A percentile compares a stretch with the other conserved stretches of the same genome.
These are phyloP conservation scores for Candida coleopterorum DNA, from an alignment of 805 yeast species.

Conservation along the genomic window DNA sequence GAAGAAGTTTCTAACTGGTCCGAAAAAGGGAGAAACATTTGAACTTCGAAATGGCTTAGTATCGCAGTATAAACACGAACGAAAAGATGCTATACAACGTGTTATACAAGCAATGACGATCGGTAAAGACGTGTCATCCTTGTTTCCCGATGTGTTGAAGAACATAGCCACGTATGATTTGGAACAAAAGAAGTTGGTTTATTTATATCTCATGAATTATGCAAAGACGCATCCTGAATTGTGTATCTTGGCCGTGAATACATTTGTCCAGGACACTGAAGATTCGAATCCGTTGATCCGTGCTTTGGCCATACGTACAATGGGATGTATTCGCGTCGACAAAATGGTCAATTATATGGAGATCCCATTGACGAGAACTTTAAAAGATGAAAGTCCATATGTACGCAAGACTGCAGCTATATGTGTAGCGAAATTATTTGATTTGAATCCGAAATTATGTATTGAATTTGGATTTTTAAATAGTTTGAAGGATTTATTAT, in stretches of 20 bases:
- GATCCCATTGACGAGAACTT: slow-evolving; percentile 77
- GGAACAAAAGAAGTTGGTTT: slow-evolving; percentile 94
- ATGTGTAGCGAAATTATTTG: slow-evolving; percentile 93
- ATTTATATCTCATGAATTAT: slow-evolving; percentile 91
- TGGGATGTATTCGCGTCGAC: slow-evolving; percentile 97
- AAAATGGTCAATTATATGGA: slow-evolving; percentile 94
- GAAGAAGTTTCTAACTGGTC: slow-evolving; percentile 39
- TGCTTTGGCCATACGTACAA: slow-evolving; percentile 94
- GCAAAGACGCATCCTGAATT: slow-evolving; percentile 96
- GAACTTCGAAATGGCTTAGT: slow-evolving; percentile 88
- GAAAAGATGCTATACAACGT: slow-evolving; percentile 94
- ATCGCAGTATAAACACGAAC: slow-evolving; percentile 89
- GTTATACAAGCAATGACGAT: slow-evolving; percentile 98
- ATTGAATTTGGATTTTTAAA: slow-evolving; percentile 82
- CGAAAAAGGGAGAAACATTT: slow-evolving; percentile 69
- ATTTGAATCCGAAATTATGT: slow-evolving; percentile 74
- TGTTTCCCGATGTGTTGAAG: slow-evolving; percentile 94
- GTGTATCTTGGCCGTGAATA: slow-evolving; percentile 92
- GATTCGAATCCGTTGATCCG: slow-evolving; percentile 95
- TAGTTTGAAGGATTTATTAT: slow-evolving; percentile 56
- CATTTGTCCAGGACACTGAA: slow-evolving; percentile 91
- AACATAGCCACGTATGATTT: slow-evolving; percentile 95
- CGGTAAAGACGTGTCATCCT: slow-evolving; percentile 91
- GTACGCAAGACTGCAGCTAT: slow-evolving; percentile 97
- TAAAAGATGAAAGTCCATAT: slow-evolving; percentile 91